Conservation (phyloP, 2,329 filamentous ascomycete genomes). For the Onygenales sp. region DNA sequence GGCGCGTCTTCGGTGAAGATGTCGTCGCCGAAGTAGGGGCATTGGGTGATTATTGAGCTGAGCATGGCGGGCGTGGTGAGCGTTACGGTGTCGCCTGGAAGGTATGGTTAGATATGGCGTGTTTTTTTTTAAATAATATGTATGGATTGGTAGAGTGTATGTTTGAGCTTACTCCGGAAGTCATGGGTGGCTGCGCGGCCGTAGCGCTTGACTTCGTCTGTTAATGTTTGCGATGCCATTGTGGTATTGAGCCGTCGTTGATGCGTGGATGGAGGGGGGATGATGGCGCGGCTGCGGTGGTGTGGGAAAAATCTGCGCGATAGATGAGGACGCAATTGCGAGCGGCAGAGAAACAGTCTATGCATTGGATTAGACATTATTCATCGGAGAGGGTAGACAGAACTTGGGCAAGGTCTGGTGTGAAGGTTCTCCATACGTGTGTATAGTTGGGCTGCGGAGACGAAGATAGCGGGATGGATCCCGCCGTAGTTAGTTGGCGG, state of each 20-base stretch:
- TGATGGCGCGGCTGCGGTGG: neutral
- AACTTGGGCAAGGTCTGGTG: no score
- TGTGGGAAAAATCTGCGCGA: neutral
- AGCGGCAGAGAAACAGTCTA: neutral
- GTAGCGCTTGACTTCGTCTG: neutral
- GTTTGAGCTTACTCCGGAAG: neutral
- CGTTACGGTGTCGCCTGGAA: slow-evolving; percentile 59
- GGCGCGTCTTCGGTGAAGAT: slow-evolving; percentile 72
- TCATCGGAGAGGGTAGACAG: neutral
- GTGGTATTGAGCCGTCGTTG: neutral
- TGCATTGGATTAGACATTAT: neutral
- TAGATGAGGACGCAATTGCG: neutral
- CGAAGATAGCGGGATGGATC: no score
- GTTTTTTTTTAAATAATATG: neutral
- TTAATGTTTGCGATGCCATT: neutral
- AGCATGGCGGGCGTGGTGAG: slow-evolving; percentile 76
- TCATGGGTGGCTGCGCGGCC: neutral
- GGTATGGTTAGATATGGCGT: neutral
- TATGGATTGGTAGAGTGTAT: neutral
- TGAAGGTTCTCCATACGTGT: no score
- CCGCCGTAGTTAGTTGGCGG: no score
- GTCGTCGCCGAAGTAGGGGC: slow-evolving; percentile 61
- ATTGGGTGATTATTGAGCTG: slow-evolving; percentile 61
- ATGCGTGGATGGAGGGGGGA: neutral
- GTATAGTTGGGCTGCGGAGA: no score